phyloP scores from a whole-genome alignment of 805 yeast species.

The Metschnikowia lachancei region DNA sequence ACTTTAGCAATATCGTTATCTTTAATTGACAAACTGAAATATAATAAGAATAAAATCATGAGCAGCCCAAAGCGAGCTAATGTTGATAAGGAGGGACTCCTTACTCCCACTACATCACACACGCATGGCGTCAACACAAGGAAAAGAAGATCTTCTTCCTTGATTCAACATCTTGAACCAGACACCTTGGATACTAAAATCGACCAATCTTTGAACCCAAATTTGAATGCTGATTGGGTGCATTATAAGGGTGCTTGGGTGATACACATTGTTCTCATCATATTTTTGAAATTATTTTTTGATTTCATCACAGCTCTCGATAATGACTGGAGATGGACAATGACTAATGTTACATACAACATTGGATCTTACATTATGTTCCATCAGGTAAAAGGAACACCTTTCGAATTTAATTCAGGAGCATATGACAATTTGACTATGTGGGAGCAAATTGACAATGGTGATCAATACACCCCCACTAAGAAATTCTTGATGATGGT shows the following conservation, averaged over 20 bases:
- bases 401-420: constrained; percentile 94
- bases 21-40: neutral
- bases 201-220: constrained; percentile 86
- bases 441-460: constrained; percentile 98
- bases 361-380: constrained; percentile 94
- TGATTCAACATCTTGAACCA: constrained; percentile 88
- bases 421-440: constrained; percentile 93
- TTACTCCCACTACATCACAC: constrained; percentile 22
- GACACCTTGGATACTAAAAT: constrained; percentile 88
- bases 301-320: constrained; percentile 79
- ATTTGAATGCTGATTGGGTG: constrained; percentile 95
- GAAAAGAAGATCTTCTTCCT: constrained; percentile 76
- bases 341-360: constrained; percentile 86
- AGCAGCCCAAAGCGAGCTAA: constrained; percentile 18
- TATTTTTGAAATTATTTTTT: constrained; percentile 69
- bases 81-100: constrained; percentile 19
- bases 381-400: constrained; percentile 94
- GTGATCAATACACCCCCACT: constrained; percentile 95
- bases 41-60: constrained; percentile 4
- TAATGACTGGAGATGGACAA: constrained; percentile 87
- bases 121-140: constrained; percentile 25
- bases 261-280: constrained; percentile 80
- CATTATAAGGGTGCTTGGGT: constrained; percentile 96
- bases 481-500: constrained; percentile 89
- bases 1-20: neutral